A percentile compares a stretch with the other conserved stretches of the same genome.
Evolutionary conservation across 208 protist species (phyloP).

Genomic region (Trypanosoma avium): DNA sequence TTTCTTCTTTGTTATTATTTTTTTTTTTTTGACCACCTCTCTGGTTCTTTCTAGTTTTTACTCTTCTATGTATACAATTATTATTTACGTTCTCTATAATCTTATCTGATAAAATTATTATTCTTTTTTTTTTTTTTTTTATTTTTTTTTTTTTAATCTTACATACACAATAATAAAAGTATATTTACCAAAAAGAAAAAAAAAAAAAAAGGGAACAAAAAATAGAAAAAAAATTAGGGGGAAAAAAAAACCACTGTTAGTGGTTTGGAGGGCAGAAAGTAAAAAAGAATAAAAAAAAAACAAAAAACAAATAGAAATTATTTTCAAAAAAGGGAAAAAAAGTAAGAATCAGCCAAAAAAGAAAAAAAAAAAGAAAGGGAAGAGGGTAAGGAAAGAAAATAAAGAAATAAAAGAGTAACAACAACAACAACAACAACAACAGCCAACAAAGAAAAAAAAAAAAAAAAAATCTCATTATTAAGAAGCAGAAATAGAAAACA

Average conservation of each 20-base stretch:
- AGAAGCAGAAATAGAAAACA: neutral
- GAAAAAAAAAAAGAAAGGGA: no score
- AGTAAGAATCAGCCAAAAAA: neutral
- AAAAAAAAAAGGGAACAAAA: neutral
- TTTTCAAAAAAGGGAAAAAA: neutral
- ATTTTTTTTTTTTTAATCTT: neutral
- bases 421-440: neutral
- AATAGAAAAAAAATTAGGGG: neutral
- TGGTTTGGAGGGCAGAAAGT: no score
- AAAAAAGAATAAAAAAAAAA: slow-evolving; percentile 1
- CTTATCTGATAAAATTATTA: neutral
- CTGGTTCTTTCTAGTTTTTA: neutral
- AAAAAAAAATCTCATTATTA: neutral
- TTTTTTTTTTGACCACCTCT: neutral
- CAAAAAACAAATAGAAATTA: neutral
- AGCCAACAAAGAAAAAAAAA: neutral
- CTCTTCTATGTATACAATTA: neutral
- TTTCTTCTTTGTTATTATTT: slow-evolving; percentile 6
- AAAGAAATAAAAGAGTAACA: neutral
- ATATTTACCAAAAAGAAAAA: neutral
- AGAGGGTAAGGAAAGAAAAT: neutral
- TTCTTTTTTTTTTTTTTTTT: neutral
- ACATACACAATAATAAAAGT: neutral
- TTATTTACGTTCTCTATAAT: neutral
- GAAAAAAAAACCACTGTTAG: no score